phyloP scores from a whole-genome alignment of 1,284 basidiomycete species.

The Tremellales sp. region DNA sequence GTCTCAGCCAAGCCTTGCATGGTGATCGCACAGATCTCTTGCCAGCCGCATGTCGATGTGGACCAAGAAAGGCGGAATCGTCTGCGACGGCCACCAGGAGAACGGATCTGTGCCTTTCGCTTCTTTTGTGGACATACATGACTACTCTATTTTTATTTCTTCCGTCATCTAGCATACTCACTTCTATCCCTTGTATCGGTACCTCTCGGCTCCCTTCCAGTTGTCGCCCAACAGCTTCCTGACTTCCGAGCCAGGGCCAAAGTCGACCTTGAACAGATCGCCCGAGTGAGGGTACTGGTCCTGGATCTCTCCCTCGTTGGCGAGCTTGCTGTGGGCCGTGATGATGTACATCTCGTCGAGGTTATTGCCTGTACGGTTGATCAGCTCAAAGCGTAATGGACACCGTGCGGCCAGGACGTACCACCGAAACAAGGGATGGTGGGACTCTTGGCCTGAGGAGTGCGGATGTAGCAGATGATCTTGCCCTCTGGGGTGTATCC shows the following conservation, averaged over 20 bases:
- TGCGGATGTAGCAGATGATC: slow-evolving; percentile 28
- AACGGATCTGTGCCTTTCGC: no score
- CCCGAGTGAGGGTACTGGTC: slow-evolving; percentile 27
- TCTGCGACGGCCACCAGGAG: no score
- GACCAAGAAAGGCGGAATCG: no score
- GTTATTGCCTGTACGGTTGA: slow-evolving; percentile 13
- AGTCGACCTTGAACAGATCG: slow-evolving; percentile 35
- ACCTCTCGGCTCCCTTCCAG: slow-evolving; percentile 33
- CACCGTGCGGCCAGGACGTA: slow-evolving; percentile 4
- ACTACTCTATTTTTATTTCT: no score
- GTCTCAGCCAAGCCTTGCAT: no score
- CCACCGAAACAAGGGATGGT: slow-evolving; percentile 46
- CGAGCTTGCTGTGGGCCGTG: slow-evolving; percentile 28
- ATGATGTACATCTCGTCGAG: slow-evolving; percentile 39
- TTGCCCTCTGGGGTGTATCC: slow-evolving; percentile 36
- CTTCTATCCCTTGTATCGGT: slow-evolving; percentile 4
- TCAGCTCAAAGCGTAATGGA: background rate
- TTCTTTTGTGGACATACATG: no score
- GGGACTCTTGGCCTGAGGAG: slow-evolving; percentile 25
- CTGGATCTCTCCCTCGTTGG: slow-evolving; percentile 25
- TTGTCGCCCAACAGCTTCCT: slow-evolving; percentile 23
- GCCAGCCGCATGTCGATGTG: no score
- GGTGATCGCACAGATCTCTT: no score
- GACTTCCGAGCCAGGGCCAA: slow-evolving; percentile 21
- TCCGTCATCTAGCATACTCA: no score